Conservation (phyloP, 1,284 basidiomycete species). For the Ganoderma lingzhi region DNA sequence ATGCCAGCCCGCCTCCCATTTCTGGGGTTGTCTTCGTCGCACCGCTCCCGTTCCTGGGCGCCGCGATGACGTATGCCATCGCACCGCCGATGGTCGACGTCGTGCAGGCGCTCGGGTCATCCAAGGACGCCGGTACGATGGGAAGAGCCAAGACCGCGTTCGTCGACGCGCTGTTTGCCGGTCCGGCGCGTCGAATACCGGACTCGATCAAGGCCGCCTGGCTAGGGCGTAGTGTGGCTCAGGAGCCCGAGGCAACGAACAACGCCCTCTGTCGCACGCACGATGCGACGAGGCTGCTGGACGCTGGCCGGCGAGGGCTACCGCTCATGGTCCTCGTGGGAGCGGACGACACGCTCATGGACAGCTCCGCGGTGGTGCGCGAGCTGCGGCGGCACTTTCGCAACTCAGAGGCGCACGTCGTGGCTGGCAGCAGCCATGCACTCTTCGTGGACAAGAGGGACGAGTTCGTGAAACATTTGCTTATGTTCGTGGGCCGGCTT, state of each 20-base stretch:
- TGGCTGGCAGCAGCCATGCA: conserved; percentile 36
- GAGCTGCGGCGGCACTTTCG: conserved; percentile 35
- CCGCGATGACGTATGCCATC: conserved; percentile 24
- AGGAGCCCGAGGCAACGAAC: conserved; percentile 27
- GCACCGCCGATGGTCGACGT: conserved; percentile 29
- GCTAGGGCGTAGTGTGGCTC: conserved; percentile 31
- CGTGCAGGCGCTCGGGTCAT: conserved; percentile 25
- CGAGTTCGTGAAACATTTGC: conserved; percentile 34
- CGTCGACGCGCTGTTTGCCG: conserved; percentile 30
- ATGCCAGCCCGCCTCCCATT: conserved; percentile 29
- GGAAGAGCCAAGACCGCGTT: conserved; percentile 32
- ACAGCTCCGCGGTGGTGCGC: conserved; percentile 24
- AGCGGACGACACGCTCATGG: conserved; percentile 33
- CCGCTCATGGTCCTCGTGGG: conserved; percentile 36
- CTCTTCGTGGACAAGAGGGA: conserved; percentile 34
- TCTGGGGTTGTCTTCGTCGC: conserved; percentile 34
- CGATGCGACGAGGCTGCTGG: conserved; percentile 31
- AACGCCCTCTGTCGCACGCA: conserved; percentile 26
- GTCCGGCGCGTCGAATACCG: conserved; percentile 27
- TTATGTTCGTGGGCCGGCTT: conserved; percentile 32
- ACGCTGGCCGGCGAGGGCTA: conserved; percentile 32
- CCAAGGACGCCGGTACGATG: conserved; percentile 28
- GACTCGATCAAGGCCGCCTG: conserved; percentile 31
- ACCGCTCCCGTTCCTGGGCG: conserved; percentile 33
- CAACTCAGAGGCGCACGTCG: conserved; percentile 31